These are phyloP conservation scores for Penicillium lividum DNA, from an alignment of 495 filamentous ascomycete genomes.

Conservation along the genomic window DNA sequence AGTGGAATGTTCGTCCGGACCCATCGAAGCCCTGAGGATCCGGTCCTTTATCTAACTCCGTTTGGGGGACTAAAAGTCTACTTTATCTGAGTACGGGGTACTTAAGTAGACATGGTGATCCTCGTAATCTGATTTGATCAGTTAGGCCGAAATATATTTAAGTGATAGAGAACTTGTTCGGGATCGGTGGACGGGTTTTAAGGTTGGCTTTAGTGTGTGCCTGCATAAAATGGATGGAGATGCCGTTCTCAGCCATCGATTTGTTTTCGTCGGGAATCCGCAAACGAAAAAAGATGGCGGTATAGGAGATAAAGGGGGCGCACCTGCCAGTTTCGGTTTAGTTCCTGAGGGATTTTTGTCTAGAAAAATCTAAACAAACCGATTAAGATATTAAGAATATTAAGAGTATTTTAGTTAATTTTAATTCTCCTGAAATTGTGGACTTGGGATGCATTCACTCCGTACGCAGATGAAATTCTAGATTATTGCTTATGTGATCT, in stretches of 20 bases:
- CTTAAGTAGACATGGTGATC: not conserved
- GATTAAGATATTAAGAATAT: not conserved
- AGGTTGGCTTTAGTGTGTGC: constrained; percentile 33
- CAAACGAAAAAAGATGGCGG: not conserved
- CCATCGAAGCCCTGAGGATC: constrained; percentile 15
- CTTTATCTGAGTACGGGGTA: not conserved
- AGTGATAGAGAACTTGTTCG: not conserved
- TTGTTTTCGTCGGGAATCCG: not conserved
- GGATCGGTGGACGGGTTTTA: constrained; percentile 20
- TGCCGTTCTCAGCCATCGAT: constrained; percentile 13
- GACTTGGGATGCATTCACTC: no score
- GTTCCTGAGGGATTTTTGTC: constrained; percentile 2
- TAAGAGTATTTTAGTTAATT: not conserved
- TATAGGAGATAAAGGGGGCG: not conserved
- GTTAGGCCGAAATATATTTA: no score
- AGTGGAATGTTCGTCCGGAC: constrained; percentile 32
- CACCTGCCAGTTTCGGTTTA: not conserved
- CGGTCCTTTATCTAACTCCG: not conserved
- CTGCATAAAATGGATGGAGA: constrained; percentile 17
- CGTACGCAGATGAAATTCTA: not conserved
- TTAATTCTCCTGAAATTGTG: not conserved
- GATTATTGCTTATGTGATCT: not conserved
- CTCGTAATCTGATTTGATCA: not conserved
- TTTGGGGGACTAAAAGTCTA: no score
- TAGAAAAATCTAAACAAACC: not conserved